These are phyloP conservation scores for Saksenaea vasiformis DNA, from an alignment of 371 early-diverging fungal genomes.

Conservation along the genomic window DNA sequence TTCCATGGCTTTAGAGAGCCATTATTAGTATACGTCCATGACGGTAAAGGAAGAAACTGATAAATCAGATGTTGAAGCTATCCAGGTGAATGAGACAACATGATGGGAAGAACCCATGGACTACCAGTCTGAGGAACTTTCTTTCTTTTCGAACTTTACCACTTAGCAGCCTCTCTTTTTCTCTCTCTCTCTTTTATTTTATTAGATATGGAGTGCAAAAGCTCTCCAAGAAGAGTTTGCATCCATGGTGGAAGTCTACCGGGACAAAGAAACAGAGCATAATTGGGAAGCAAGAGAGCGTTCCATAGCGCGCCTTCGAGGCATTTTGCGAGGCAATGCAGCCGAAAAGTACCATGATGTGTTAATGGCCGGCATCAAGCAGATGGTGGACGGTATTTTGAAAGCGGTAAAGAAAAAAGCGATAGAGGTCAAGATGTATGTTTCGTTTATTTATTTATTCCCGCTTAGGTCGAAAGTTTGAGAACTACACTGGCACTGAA, in stretches of 20 bases:
- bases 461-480: conserved; percentile 45
- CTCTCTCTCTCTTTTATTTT: neutral
- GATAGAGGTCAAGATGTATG: neutral
- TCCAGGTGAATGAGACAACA: conserved; percentile 13
- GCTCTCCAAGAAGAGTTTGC: conserved; percentile 26
- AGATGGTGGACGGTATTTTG: conserved; percentile 48
- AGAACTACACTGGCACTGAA: conserved; percentile 49
- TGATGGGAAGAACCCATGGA: neutral
- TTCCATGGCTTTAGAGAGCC: conserved; percentile 4
- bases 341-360: conserved; percentile 37
- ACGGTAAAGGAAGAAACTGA: conserved; percentile 16
- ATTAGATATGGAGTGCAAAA: conserved; percentile 25
- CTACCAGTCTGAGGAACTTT: neutral
- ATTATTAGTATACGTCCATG: conserved; percentile 13
- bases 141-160: neutral
- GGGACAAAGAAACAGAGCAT: conserved; percentile 35
- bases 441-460: neutral
- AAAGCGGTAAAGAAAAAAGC: conserved; percentile 39
- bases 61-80: conserved; percentile 18
- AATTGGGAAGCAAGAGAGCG: conserved; percentile 36
- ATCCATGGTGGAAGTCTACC: conserved; percentile 15
- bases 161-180: too few relatives aligned
- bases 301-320: conserved; percentile 27
- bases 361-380: conserved; percentile 30
- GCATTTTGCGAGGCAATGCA: conserved; percentile 44